These are phyloP conservation scores for Penicillium sp. DNA, from an alignment of 2,329 filamentous ascomycete species.

Conservation along the genomic window DNA sequence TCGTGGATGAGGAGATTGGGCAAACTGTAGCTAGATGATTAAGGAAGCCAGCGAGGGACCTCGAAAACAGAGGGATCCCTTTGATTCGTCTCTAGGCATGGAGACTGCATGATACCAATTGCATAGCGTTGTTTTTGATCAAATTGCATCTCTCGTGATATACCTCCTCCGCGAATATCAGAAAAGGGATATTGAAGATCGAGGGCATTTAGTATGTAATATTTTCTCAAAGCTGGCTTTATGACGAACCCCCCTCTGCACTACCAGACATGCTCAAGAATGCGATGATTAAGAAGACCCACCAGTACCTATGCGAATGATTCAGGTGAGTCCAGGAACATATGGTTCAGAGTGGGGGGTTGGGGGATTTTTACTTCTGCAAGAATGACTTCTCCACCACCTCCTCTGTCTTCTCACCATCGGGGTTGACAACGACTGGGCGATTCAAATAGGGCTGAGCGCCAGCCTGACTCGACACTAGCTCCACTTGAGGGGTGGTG, in stretches of 20 bases:
- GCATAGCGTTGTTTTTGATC: not conserved
- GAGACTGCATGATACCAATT: conserved; percentile 3
- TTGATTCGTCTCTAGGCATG: not conserved
- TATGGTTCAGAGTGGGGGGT: not conserved
- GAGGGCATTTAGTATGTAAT: not conserved
- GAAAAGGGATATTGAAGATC: not conserved
- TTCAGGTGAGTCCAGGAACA: not conserved
- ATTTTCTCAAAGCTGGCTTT: not conserved
- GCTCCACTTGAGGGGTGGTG: conserved; percentile 29
- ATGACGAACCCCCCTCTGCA: conserved; percentile 28
- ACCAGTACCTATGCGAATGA: conserved; percentile 44
- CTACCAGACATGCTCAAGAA: conserved; percentile 44
- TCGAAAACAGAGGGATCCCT: not conserved
- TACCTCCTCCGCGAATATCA: not conserved
- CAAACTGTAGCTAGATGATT: not conserved
- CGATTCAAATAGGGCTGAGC: conserved; percentile 41
- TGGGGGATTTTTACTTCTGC: conserved; percentile 39
- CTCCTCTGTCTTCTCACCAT: conserved; percentile 39
- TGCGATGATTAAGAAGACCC: conserved; percentile 43
- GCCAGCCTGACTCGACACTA: conserved; percentile 33
- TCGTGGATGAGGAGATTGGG: not conserved
- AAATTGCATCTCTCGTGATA: not conserved
- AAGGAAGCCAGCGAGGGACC: not conserved
- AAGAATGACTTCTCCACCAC: conserved; percentile 45
- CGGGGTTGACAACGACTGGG: conserved; percentile 39